Base-by-base conservation (phyloP, 306 rosid species). In the Alnus rubra region DNA sequence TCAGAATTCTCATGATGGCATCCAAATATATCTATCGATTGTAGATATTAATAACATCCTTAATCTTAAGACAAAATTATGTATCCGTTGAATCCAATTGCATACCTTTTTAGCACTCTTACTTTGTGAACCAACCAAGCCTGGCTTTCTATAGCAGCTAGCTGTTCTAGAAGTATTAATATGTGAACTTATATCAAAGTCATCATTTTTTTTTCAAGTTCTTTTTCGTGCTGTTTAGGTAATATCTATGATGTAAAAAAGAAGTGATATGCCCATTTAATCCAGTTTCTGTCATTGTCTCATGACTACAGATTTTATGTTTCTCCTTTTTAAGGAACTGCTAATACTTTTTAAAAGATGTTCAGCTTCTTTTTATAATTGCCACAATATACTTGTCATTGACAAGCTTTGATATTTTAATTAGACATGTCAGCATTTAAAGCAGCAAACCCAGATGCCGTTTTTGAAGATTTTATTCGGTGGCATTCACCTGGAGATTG, bases 401-500 rank as follows among this genome's bases (percentile, higher is more conserved):
- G 71, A 88, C 39, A 76, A 76, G 62, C 62, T 88, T 79, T 82
- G 80, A 76, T 49, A 37, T 78, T 74, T 76, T 75, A 52, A 75
- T 73, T 76, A 95, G 99, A 95, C 81, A 95, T 95, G 99, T 93
- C 97, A 63, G 98, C 98, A 73, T 95, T 95, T 81, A 95, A 93
- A 88, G 97, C 98, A 11, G 99, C 98, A 51, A 95, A 95, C 87
- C 97, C 99, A 68, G 98, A 88, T 52, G 94, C 96, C 79, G 82
- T 89, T 78, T 95, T 93, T 73, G 99, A 91, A 90, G 99, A 95
- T 86, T 95, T 95, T 85, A 93, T 95, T 79, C 84, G 99, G 78
- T 95, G 99, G 99, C 99, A 95, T 88, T 95, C 99, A 77, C 99
- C 98, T 48, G 93, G 97, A 74, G 99, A 95, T 87, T 95, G 99